Percentiles rank a stretch among this genome's conserved stretches.
phyloP scores from a whole-genome alignment of 2,329 filamentous ascomycete genomes.

The Cercospora zeae-maydis region DNA sequence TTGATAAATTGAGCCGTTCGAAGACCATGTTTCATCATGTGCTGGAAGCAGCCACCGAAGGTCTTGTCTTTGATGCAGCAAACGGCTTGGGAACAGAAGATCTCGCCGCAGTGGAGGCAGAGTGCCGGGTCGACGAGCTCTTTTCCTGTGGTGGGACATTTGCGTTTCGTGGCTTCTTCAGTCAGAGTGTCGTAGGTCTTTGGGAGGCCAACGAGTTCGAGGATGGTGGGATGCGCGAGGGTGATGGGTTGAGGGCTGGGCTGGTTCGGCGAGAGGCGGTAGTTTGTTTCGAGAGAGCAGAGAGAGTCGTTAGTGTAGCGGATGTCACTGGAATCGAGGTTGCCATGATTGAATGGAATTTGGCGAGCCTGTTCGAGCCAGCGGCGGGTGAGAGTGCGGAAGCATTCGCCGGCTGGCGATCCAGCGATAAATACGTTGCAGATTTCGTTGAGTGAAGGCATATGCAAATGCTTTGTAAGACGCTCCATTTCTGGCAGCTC shows the following conservation, averaged over 20 bases:
- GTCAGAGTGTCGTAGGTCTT: conserved; percentile 90
- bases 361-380: conserved; percentile 66
- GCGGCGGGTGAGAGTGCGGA: conserved; percentile 55
- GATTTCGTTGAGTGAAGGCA: conserved; percentile 77
- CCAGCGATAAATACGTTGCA: conserved; percentile 56
- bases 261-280: conserved; percentile 14
- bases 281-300: background rate
- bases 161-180: conserved; percentile 79
- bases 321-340: conserved; percentile 35
- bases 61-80: conserved; percentile 72
- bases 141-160: conserved; percentile 85
- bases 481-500: conserved; percentile 66
- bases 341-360: conserved; percentile 25
- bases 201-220: conserved; percentile 87
- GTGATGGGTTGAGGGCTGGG: conserved; percentile 36
- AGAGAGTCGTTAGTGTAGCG: conserved; percentile 5
- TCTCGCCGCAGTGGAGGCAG: conserved; percentile 92
- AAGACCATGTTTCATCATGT: conserved; percentile 82
- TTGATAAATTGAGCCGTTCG: conserved; percentile 94
- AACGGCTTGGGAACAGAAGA: conserved; percentile 90
- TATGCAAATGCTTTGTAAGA: conserved; percentile 67
- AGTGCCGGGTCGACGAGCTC: conserved; percentile 87
- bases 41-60: conserved; percentile 80
- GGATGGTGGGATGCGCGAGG: conserved; percentile 81
- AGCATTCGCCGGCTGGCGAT: conserved; percentile 38